Conservation (phyloP, 2,329 filamentous ascomycete species). For the Aspergillus ibericus region DNA sequence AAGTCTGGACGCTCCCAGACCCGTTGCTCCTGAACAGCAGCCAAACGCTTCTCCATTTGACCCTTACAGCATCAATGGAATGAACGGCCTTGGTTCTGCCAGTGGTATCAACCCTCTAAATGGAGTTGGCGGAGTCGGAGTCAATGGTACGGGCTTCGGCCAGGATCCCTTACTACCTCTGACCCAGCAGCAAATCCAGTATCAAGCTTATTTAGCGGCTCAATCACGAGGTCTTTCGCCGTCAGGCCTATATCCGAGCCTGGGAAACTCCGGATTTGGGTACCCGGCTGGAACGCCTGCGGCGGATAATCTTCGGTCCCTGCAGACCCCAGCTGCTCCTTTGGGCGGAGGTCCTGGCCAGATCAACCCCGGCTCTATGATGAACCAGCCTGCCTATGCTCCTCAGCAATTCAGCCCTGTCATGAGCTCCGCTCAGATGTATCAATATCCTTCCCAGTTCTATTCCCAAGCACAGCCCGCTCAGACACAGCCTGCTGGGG, state of each 20-base stretch:
- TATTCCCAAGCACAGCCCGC: constrained; percentile 46
- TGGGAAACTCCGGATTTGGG: constrained; percentile 47
- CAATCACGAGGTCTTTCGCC: constrained; percentile 45
- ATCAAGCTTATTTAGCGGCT: constrained; percentile 56
- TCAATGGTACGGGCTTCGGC: constrained; percentile 36
- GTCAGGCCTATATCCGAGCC: constrained; percentile 47
- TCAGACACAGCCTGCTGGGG: constrained; percentile 47
- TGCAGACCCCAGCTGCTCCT: constrained; percentile 41
- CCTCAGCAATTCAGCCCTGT: constrained; percentile 48
- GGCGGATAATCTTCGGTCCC: constrained; percentile 36
- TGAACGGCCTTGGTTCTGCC: constrained; percentile 29
- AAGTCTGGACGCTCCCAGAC: constrained; percentile 37
- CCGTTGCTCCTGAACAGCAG: constrained; percentile 37
- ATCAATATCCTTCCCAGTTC: constrained; percentile 56
- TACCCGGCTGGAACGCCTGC: constrained; percentile 41
- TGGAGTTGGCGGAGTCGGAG: constrained; percentile 27
- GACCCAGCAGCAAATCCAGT: constrained; percentile 56
- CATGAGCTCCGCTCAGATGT: constrained; percentile 47
- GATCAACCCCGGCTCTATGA: constrained; percentile 45
- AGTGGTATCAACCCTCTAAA: constrained; percentile 28
- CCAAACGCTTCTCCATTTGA: constrained; percentile 38
- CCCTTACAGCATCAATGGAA: constrained; percentile 38
- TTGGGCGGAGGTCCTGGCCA: constrained; percentile 37
- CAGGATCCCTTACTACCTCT: constrained; percentile 44
- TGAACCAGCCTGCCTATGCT: constrained; percentile 49